Percentiles rank a stretch among this genome's conserved stretches.
These are phyloP conservation scores for Pulveroboletus sp. DNA, from an alignment of 768 basidiomycete species.

Conservation along the genomic window DNA sequence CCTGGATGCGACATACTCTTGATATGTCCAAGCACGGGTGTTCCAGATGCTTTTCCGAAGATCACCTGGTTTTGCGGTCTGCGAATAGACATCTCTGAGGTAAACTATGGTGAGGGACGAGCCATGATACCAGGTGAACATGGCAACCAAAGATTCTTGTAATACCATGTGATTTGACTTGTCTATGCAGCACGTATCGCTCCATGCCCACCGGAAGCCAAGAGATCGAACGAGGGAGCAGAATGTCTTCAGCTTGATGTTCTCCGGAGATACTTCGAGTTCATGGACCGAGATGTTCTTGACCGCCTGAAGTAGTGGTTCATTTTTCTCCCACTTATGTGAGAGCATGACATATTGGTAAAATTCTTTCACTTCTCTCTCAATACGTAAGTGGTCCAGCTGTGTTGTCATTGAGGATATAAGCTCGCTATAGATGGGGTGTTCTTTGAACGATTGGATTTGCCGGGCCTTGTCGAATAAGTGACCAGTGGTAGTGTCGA, in stretches of 20 bases:
- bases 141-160: neutral
- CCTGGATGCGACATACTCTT: neutral
- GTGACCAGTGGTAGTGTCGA: neutral
- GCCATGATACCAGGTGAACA: neutral
- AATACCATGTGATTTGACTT: neutral
- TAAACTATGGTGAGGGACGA: neutral
- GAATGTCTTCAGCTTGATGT: neutral
- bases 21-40: neutral
- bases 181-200: neutral
- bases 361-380: neutral
- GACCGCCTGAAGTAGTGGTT: neutral
- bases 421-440: neutral
- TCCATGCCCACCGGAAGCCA: neutral
- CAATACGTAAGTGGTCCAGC: neutral
- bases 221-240: neutral
- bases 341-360: constrained; percentile 2
- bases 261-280: neutral
- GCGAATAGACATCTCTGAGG: neutral
- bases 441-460: neutral
- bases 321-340: neutral
- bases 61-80: neutral
- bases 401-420: constrained; percentile 1
- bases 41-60: neutral
- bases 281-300: neutral
- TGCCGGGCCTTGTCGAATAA: neutral